A percentile compares a stretch with the other conserved stretches of the same genome.
These are phyloP conservation scores for Allium cepa DNA, from an alignment of 106 monocot species.

Conservation along the genomic window DNA sequence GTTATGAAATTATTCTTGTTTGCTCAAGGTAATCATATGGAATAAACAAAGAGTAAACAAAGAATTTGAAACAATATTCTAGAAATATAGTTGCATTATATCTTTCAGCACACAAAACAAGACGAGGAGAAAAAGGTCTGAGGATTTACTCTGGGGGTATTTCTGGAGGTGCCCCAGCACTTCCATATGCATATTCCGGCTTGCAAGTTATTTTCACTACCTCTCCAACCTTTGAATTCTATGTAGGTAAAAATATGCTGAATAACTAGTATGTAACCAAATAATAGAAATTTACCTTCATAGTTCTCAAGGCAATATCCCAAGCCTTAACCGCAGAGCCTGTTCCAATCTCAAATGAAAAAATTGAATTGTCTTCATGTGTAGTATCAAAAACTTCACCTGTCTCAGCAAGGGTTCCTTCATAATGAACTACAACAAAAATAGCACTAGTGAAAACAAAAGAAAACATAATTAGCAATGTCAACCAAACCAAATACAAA, in stretches of 20 bases:
- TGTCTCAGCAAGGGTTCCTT: constrained; percentile 82
- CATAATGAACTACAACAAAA: constrained; percentile 72
- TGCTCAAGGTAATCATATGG: no score
- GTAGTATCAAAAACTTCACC: constrained; percentile 96
- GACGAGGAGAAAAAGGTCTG: neutral
- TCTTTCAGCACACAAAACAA: neutral
- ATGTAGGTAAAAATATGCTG: neutral
- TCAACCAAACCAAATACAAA: no score
- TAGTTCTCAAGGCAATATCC: constrained; percentile 91
- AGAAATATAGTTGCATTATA: neutral
- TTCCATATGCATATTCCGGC: constrained; percentile 97
- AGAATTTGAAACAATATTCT: no score
- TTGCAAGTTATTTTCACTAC: constrained; percentile 88
- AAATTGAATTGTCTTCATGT: constrained; percentile 82
- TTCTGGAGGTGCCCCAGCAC: constrained; percentile 83
- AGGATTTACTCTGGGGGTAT: constrained; percentile 80
- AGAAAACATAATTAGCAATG: neutral
- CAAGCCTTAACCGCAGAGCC: constrained; percentile 88
- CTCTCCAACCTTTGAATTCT: constrained; percentile 70
- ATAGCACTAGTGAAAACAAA: neutral
- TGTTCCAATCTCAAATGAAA: constrained; percentile 82
- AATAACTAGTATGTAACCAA: neutral
- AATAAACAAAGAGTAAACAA: no score
- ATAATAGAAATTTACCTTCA: constrained; percentile 50
- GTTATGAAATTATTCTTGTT: no score